These are phyloP conservation scores for Ascocoryne sarcoides DNA, from an alignment of 2,329 filamentous ascomycete species.

Conservation along the genomic window DNA sequence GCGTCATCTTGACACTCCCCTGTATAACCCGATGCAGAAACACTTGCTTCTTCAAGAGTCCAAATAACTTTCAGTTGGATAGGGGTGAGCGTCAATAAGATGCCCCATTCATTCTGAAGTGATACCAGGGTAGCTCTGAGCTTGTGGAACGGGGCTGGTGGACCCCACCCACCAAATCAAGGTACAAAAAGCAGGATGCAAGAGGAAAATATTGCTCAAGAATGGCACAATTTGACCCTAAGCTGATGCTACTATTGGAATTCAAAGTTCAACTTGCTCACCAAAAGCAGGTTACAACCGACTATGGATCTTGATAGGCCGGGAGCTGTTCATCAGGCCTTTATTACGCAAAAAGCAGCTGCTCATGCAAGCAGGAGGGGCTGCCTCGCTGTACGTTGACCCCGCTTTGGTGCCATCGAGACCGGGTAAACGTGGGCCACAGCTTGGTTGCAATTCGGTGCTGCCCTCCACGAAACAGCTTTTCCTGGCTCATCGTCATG, in stretches of 20 bases:
- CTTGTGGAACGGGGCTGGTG: background rate
- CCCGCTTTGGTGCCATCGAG: background rate
- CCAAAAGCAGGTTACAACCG: background rate
- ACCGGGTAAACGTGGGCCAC: no score
- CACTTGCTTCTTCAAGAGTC: background rate
- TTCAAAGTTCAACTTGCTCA: background rate
- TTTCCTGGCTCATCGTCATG: no score
- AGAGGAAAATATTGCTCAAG: background rate
- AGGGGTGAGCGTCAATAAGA: background rate
- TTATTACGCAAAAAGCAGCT: background rate
- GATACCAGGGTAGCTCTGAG: background rate
- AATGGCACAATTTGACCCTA: background rate
- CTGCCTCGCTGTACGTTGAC: background rate
- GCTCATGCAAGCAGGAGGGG: background rate
- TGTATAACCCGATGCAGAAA: background rate
- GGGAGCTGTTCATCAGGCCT: background rate
- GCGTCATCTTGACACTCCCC: background rate
- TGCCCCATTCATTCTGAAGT: background rate
- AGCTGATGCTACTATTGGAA: background rate
- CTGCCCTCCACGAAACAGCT: no score
- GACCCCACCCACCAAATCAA: no score
- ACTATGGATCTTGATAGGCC: background rate
- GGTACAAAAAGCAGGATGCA: background rate
- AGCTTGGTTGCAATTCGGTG: no score
- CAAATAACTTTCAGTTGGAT: background rate